phyloP scores from a whole-genome alignment of 208 protist species.

The Spironucleus salmonicida region DNA sequence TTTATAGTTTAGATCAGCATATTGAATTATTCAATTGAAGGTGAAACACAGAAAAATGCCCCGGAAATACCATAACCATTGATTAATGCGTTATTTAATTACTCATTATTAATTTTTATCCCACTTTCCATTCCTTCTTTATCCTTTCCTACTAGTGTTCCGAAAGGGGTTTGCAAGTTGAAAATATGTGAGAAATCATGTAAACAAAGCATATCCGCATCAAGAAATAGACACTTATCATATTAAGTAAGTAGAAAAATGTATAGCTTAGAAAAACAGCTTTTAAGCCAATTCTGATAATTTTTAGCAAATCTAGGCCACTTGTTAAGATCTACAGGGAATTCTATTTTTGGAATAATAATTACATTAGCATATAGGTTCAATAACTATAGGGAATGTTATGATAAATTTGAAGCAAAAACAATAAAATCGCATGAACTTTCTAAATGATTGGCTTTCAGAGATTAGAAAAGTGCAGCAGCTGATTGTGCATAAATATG shows the following conservation, averaged over 20 bases:
- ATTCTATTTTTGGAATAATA: not conserved
- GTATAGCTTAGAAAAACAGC: slow-evolving; percentile 11
- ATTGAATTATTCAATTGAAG: not conserved
- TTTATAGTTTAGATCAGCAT: not conserved
- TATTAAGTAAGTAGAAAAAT: not conserved
- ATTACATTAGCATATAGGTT: not conserved
- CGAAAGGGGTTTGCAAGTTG: slow-evolving; percentile 1
- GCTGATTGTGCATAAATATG: too few relatives aligned
- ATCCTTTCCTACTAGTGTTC: not conserved
- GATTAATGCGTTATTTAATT: not conserved
- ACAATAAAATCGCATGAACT: too few relatives aligned
- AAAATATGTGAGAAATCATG: slow-evolving; percentile 15
- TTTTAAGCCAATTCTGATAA: not conserved
- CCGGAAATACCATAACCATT: slow-evolving; percentile 11
- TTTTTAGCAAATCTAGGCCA: not conserved
- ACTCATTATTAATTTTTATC: not conserved
- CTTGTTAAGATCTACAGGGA: not conserved
- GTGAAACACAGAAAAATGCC: slow-evolving; percentile 6
- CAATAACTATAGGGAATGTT: too few relatives aligned
- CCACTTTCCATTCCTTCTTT: slow-evolving; percentile 3
- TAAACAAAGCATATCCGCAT: not conserved
- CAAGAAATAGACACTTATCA: slow-evolving; percentile 2
- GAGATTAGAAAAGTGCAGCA: too few relatives aligned
- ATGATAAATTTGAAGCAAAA: too few relatives aligned
- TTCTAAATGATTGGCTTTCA: too few relatives aligned